A percentile compares a stretch with the other conserved stretches of the same genome.
phyloP scores from a whole-genome alignment of 441 rosid species.

The Adansonia madagascariensis region DNA sequence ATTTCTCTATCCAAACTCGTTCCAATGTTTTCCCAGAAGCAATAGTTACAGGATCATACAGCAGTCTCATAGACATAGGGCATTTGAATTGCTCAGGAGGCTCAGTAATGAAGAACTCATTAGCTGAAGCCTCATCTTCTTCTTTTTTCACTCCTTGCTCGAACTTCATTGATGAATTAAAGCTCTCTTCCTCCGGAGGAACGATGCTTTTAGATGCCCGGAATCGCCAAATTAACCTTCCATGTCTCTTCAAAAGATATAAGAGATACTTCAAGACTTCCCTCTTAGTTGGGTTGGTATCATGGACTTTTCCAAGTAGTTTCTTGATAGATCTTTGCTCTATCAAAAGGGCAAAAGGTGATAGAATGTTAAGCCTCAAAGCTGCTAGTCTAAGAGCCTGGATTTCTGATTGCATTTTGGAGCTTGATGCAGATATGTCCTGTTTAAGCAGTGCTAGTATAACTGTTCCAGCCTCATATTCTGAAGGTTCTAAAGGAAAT shows the following conservation, averaged over 20 bases:
- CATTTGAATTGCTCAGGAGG: conserved; percentile 49
- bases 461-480: conserved; percentile 46
- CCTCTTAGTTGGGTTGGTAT: conserved; percentile 27
- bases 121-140: conserved; percentile 10
- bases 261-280: conserved; percentile 37
- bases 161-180: background rate
- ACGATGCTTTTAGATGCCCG: conserved; percentile 12
- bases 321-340: conserved; percentile 47
- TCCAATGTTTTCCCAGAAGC: conserved; percentile 57
- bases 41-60: conserved; percentile 55
- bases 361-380: conserved; percentile 42
- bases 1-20: conserved; percentile 50
- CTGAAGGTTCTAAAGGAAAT: conserved; percentile 42
- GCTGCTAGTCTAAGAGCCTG: conserved; percentile 40
- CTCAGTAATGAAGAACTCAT: conserved; percentile 27
- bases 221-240: conserved; percentile 23
- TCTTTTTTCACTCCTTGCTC: background rate
- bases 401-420: conserved; percentile 36
- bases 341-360: conserved; percentile 34
- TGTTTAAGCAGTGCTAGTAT: conserved; percentile 32
- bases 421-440: conserved; percentile 32
- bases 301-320: conserved; percentile 28
- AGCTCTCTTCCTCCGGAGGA: conserved; percentile 1
- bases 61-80: conserved; percentile 45
- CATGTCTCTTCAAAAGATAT: conserved; percentile 46